Base-by-base conservation (phyloP, 1,139 yeast species). In the Geotrichum reessii region DNA sequence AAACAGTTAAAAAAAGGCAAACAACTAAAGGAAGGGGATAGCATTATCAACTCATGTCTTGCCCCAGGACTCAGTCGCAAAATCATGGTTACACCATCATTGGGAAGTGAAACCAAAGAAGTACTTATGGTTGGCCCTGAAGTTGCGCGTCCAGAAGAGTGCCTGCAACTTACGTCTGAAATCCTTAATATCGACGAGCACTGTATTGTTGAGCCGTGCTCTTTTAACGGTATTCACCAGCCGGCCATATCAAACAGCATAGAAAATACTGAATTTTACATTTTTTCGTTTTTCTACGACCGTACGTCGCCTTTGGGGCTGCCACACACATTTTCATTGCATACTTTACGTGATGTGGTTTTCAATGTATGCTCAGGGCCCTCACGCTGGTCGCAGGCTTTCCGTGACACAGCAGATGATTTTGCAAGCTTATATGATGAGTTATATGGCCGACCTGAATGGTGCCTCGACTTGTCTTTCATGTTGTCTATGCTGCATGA, bases 141-240 rank as follows among this genome's bases (percentile, higher is more conserved):
- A 21, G 81, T 84, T 24, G 78, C 86, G 8, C 76, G 84, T n/a
- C 58, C 59, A 1, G 48, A 31, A 52, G 96, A 89, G 73, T 93
- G 99, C 75, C 83, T 97, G 65, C 80, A 78, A 69, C 73, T 93
- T 55, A 91, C 98, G 5, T 98, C 93, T 71, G 73, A 80, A 61
- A 83, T 90, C 40, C 80, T 93, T 71, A 87, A 89, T 74, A 92
- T 92, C 75, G 96, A 91, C 47, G 79, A 81, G 14, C 83, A 79
- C 62, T 93, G 99, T 78, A 71, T 76, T 1, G 70, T 78, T 50
- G 81, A 83, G 62, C 96, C 99, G 56, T 93, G 99, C 74, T 89
- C 98, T 1, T 93, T 93, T 80, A 90, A 92, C 69, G 99, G 99
- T 67, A 86, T 91, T 57, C 95, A 93, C 72, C 99, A 93, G 76